Evolutionary conservation across 202 grass and related monocot genomes (phyloP).

Genomic region (Miscanthus sacchariflorus): DNA sequence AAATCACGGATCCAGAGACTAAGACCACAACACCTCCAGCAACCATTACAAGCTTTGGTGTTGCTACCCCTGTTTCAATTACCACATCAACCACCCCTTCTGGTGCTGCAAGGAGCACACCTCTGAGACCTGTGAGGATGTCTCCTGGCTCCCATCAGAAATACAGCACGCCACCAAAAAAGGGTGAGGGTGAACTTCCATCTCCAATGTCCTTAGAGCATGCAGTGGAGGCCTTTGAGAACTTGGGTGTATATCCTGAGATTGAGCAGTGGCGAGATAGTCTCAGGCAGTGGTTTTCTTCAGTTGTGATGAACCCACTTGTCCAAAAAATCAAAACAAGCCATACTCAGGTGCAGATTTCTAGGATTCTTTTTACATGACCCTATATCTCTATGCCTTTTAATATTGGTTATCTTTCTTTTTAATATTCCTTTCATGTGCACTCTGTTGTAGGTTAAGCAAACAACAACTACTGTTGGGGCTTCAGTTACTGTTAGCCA

Average conservation of each 20-base stretch:
- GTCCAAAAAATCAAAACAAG: constrained; percentile 86
- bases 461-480: constrained; percentile 74
- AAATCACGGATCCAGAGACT: constrained; percentile 60
- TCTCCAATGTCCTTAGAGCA: constrained; percentile 92
- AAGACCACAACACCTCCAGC: constrained; percentile 64
- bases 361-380: constrained; percentile 28
- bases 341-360: constrained; percentile 74
- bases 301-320: constrained; percentile 83
- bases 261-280: constrained; percentile 90
- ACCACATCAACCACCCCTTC: constrained; percentile 66
- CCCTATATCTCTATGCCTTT: constrained; percentile 19
- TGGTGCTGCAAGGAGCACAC: constrained; percentile 78
- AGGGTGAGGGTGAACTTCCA: constrained; percentile 92
- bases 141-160: constrained; percentile 89
- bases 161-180: constrained; percentile 82
- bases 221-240: constrained; percentile 72
- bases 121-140: constrained; percentile 90
- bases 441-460: constrained; percentile 73
- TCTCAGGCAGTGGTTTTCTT: constrained; percentile 98
- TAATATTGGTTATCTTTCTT: constrained; percentile 28
- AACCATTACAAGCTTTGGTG: constrained; percentile 61
- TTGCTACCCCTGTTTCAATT: constrained; percentile 72
- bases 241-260: constrained; percentile 81
- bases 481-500: constrained; percentile 84
- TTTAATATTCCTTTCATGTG: constrained; percentile 44